Evolutionary conservation across 495 filamentous ascomycete genomes (phyloP), one percentile per base, ranked within the genome.

Genomic region (Tuber umbilicatum): DNA sequence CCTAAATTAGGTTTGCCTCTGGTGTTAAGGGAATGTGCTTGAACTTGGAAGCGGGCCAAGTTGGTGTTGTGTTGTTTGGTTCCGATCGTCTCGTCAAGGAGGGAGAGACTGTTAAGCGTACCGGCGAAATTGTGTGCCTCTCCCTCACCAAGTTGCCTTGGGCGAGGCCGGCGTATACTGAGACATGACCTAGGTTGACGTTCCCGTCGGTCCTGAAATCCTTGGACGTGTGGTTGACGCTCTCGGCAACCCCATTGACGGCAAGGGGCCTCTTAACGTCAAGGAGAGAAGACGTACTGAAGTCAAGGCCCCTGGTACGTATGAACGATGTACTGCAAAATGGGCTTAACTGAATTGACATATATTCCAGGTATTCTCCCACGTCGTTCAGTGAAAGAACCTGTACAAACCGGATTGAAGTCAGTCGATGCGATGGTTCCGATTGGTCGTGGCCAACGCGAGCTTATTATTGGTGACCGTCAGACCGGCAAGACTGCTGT

Each of bases 1-100:
- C 40, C 31, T 41, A 72, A 71, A 64, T 78, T 75, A 97, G 95
- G 89, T 99, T 99, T 89, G 93, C 95, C 82, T 99, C 95, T 80
- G 95, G 95, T 86, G 95, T 99, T 84, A 97, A 97, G 90, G 95
- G 95, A 85, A 99, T 99, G 95, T 98, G 96, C 92, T 97, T 99
- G 94, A 99, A 99, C 91, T 89, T 99, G 85, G 95, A 99, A 87
- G 95, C 95, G 85, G 95, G 95, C 86, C 96, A 98, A 87, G 95
- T 99, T 86, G 95, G 95, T 97, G 95, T 99, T 81, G 95, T 99
- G 89, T 90, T 99, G 81, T 99, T 99, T 88, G 95, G 95, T 89
- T 98, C 95, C 83, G 95, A 99, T 88, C 94, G 95, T 92, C 90
- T 97, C 83, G 95, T 99, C 88, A 97, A 94, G 89, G 96, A 99